Evolutionary conservation across 2,329 filamentous ascomycete genomes (phyloP), one percentile per base, ranked within the genome.

Genomic region (Fusarium chuoi): DNA sequence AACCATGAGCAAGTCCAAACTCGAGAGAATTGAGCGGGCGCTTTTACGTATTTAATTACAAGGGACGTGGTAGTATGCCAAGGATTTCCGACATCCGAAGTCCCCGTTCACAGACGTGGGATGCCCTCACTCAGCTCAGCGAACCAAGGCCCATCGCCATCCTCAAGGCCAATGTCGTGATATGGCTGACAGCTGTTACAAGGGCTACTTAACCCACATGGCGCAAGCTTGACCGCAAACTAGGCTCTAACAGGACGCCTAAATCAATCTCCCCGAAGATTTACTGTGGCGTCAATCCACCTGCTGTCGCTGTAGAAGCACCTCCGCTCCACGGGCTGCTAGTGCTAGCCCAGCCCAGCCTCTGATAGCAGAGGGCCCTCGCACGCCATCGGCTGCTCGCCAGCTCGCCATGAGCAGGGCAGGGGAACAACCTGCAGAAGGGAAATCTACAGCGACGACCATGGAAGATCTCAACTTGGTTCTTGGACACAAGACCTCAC

Each of bases 341-440:
- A 46, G 24, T 39, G 18, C 44, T 46, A 46, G 5, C 44, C 26
- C 38, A 75, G 65, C 62, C 71, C 75, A 70, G 74, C 72, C 70
- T 75, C 72, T 77, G 73, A 77, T 74, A 62, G 61, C 71, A 64
- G 30, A 56, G 67, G 57, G 61, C 71, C 67, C 75, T 78, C 77
- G 77, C 77, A 78, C 77, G 77, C 75, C 70, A 78, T 78, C 77
- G 77, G 73, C 62, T 71, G 77, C 75, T 78, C 77, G 77, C 76
- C 62, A 74, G 75, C 75, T 78, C 75, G 75, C 75, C 56, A 72
- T 78, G 69, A 77, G 68, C 73, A 76, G 75, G 67, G 59, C 36
- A 55, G 54, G 62, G 52, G 39, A 64, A 55, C n/a, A 46, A 45
- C 36, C 59, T 41, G 18, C 28, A 49, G 45, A 38, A 48, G 58